These are phyloP conservation scores for Aspergillus amoenus DNA, from an alignment of 2,329 filamentous ascomycete genomes.

Conservation along the genomic window DNA sequence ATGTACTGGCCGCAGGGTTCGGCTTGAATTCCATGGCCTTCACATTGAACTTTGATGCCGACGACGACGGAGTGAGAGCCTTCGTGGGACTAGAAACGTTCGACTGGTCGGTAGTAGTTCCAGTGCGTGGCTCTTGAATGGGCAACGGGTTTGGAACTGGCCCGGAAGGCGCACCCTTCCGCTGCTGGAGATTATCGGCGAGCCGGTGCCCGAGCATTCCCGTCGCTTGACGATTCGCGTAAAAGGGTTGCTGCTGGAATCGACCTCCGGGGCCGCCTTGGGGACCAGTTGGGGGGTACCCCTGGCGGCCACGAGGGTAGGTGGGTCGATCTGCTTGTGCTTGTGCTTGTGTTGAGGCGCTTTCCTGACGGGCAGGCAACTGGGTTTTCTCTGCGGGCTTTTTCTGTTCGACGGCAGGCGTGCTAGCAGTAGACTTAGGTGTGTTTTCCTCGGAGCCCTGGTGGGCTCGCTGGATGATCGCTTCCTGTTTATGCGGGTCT, in stretches of 20 bases:
- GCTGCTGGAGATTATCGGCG: constrained; percentile 53
- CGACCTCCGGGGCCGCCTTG: constrained; percentile 43
- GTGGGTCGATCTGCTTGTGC: constrained; percentile 49
- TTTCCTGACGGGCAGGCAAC: constrained; percentile 49
- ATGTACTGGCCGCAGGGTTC: constrained; percentile 74
- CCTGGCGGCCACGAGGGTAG: constrained; percentile 47
- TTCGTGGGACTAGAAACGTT: constrained; percentile 43
- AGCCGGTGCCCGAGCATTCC: constrained; percentile 53
- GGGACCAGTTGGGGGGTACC: constrained; percentile 48
- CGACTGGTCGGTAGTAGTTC: constrained; percentile 63
- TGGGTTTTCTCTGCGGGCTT: constrained; percentile 51
- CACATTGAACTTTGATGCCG: constrained; percentile 58
- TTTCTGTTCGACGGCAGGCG: constrained; percentile 48
- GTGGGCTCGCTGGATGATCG: constrained; percentile 86
- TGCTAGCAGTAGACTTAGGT: constrained; percentile 44
- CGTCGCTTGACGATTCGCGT: constrained; percentile 41
- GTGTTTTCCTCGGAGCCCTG: constrained; percentile 65
- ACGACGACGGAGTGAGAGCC: constrained; percentile 55
- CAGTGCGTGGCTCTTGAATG: constrained; percentile 66
- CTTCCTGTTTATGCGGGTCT: constrained; percentile 88
- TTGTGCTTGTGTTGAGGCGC: constrained; percentile 34
- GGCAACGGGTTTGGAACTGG: constrained; percentile 56
- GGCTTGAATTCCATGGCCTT: constrained; percentile 78
- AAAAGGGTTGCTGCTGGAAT: constrained; percentile 43
- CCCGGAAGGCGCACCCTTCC: constrained; percentile 43